A percentile compares a stretch with the other conserved stretches of the same genome.
These are phyloP conservation scores for Fusarium sp. DNA, from an alignment of 2,329 filamentous ascomycete genomes.

Conservation along the genomic window DNA sequence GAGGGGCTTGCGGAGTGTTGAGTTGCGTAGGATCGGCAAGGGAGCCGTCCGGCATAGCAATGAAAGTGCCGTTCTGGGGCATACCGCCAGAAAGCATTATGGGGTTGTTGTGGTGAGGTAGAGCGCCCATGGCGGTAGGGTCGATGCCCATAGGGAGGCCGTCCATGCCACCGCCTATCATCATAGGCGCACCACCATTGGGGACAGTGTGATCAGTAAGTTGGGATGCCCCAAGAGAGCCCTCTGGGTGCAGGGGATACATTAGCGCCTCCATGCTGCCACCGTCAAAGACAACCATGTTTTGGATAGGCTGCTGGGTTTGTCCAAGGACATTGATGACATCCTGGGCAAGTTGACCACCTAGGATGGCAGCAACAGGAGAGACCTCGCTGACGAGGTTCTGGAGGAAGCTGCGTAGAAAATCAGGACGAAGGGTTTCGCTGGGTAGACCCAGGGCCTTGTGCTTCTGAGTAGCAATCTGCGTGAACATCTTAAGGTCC, in stretches of 20 bases:
- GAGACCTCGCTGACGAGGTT: conserved; percentile 86
- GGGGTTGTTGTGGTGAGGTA: conserved; percentile 42
- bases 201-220: conserved; percentile 49
- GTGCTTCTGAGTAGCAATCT: conserved; percentile 81
- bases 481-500: conserved; percentile 81
- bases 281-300: conserved; percentile 91
- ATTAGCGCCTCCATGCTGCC: conserved; percentile 80
- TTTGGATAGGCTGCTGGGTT: conserved; percentile 94
- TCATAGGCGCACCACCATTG: conserved; percentile 40
- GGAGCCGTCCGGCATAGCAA: conserved; percentile 30
- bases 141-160: conserved; percentile 42
- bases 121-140: conserved; percentile 37
- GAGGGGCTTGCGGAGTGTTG: conserved; percentile 8
- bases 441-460: conserved; percentile 76
- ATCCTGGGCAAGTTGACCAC: conserved; percentile 92
- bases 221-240: conserved; percentile 61
- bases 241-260: conserved; percentile 82
- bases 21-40: conserved; percentile 31
- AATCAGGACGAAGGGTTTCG: conserved; percentile 74
- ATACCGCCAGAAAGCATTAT: conserved; percentile 40
- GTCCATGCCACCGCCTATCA: conserved; percentile 40
- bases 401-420: conserved; percentile 85
- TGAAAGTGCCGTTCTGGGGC: conserved; percentile 22
- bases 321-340: conserved; percentile 95
- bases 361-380: conserved; percentile 88